phyloP scores from a whole-genome alignment of 768 basidiomycete species.

The Russula earlei region DNA sequence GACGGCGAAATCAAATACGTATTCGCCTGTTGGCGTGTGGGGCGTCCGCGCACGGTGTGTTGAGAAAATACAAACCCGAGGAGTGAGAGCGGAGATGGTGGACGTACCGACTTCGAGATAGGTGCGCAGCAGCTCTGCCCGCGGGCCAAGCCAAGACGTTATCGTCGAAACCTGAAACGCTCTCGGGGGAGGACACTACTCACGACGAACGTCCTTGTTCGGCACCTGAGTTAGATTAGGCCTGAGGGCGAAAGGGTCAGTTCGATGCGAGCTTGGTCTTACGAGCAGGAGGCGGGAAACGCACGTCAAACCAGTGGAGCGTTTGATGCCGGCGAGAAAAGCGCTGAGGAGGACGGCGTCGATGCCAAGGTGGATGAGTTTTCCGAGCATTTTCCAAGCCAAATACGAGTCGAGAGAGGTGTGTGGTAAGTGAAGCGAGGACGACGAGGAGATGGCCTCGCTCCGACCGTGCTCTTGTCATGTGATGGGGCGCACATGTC shows the following conservation, averaged over 20 bases:
- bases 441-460: no score
- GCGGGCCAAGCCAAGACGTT: not conserved
- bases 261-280: not conserved
- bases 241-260: slow-evolving; percentile 29
- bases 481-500: not conserved
- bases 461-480: not conserved
- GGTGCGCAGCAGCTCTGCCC: slow-evolving; percentile 57
- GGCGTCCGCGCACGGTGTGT: not conserved
- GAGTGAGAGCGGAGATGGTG: not conserved
- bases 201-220: slow-evolving; percentile 84
- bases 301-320: slow-evolving; percentile 80
- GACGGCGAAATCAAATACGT: slow-evolving; percentile 77
- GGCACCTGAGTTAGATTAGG: slow-evolving; percentile 68
- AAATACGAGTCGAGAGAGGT: not conserved
- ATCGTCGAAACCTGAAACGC: not conserved
- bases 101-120: slow-evolving; percentile 73
- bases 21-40: slow-evolving; percentile 57
- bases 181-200: slow-evolving; percentile 35
- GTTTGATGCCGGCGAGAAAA: slow-evolving; percentile 75
- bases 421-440: not conserved
- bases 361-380: slow-evolving; percentile 59
- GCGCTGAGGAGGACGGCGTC: slow-evolving; percentile 75
- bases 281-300: slow-evolving; percentile 23
- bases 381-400: slow-evolving; percentile 44
- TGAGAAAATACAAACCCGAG: slow-evolving; percentile 1